A percentile compares a stretch with the other conserved stretches of the same genome.
phyloP scores from a whole-genome alignment of 2,329 filamentous ascomycete genomes.

The Elsinoe ampelina region DNA sequence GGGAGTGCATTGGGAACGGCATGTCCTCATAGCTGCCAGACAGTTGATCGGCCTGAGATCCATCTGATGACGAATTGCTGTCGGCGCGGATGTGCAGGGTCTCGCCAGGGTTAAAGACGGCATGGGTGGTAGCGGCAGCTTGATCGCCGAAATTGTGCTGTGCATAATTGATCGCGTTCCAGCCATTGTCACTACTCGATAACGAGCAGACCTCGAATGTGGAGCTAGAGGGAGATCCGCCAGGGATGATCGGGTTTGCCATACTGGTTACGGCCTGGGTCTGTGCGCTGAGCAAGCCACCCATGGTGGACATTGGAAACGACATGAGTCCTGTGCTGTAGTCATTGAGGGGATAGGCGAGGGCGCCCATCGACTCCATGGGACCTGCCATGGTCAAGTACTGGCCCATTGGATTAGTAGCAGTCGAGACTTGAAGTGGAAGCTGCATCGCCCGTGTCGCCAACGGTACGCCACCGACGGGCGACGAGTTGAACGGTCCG shows the following conservation, averaged over 20 bases:
- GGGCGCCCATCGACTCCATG: constrained; percentile 37
- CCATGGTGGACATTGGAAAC: constrained; percentile 33
- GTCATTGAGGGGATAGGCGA: constrained; percentile 48
- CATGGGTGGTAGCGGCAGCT: constrained; percentile 29
- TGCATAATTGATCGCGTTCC: constrained; percentile 68
- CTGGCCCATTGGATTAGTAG: constrained; percentile 30
- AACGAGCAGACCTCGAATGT: constrained; percentile 82
- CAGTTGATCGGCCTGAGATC: constrained; percentile 48
- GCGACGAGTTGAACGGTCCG: constrained; percentile 36
- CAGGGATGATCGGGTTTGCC: constrained; percentile 31
- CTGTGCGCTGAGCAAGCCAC: constrained; percentile 43
- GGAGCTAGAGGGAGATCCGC: constrained; percentile 64
- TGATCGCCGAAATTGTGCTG: not conserved
- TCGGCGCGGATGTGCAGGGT: constrained; percentile 79
- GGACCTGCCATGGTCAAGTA: constrained; percentile 34
- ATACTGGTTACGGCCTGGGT: constrained; percentile 20
- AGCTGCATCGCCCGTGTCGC: constrained; percentile 27
- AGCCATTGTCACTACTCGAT: constrained; percentile 77
- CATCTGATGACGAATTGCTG: constrained; percentile 72
- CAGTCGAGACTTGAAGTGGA: constrained; percentile 30
- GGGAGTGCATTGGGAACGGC: constrained; percentile 67
- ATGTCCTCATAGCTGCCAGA: constrained; percentile 78
- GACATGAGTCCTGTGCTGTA: constrained; percentile 59
- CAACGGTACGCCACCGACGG: constrained; percentile 39
- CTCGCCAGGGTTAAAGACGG: constrained; percentile 87